phyloP scores from a whole-genome alignment of 805 yeast species.

The Ogataea methylovora region DNA sequence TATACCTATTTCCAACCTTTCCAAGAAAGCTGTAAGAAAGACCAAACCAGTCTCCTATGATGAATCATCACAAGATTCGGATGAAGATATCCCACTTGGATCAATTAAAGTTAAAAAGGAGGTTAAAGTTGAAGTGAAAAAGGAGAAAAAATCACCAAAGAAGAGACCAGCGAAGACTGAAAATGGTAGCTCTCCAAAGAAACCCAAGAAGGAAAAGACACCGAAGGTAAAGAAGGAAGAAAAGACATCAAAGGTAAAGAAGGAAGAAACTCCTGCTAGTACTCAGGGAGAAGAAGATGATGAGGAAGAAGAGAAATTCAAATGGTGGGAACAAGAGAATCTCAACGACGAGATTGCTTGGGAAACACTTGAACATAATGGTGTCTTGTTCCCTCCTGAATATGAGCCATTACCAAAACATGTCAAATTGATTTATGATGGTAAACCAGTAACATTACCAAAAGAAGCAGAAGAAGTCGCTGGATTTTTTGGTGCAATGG shows the following conservation, averaged over 20 bases:
- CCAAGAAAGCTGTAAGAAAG: no score
- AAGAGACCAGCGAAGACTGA: constrained; percentile 3
- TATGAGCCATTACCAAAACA: constrained; percentile 79
- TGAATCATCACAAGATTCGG: background rate
- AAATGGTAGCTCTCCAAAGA: constrained; percentile 4
- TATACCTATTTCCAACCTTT: background rate
- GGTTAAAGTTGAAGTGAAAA: constrained; percentile 1
- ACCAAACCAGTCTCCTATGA: background rate
- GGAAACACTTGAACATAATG: constrained; percentile 81
- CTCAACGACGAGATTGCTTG: constrained; percentile 74
- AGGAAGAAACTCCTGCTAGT: constrained; percentile 15
- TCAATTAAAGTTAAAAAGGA: constrained; percentile 1
- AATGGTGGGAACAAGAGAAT: constrained; percentile 79
- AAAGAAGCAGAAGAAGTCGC: constrained; percentile 92
- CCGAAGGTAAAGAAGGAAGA: constrained; percentile 10
- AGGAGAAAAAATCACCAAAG: constrained; percentile 4
- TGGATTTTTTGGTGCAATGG: constrained; percentile 85
- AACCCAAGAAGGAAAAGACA: constrained; percentile 8
- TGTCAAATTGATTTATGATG: constrained; percentile 71
- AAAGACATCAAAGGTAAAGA: constrained; percentile 5
- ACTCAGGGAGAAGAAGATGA: constrained; percentile 28
- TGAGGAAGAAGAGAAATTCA: constrained; percentile 55
- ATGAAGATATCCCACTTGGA: background rate
- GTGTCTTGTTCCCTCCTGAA: constrained; percentile 90
- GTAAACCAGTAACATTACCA: constrained; percentile 68